These are phyloP conservation scores for Metschnikowia dekortorum DNA, from an alignment of 805 yeast genomes.

Conservation along the genomic window DNA sequence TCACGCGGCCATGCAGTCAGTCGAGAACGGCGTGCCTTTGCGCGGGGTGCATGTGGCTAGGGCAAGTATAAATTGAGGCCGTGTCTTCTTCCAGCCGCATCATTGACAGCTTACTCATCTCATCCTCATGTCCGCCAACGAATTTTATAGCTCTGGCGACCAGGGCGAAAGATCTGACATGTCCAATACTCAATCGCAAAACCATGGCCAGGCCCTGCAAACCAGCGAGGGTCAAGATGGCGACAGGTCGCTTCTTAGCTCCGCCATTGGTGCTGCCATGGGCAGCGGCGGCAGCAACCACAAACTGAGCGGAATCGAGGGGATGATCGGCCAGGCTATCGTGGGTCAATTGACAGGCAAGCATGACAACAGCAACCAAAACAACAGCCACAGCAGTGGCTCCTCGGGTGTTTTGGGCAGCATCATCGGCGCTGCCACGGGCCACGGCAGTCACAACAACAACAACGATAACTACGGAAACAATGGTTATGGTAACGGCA, in stretches of 20 bases:
- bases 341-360: slow-evolving; percentile 15
- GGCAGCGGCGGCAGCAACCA: slow-evolving; percentile 20
- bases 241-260: slow-evolving; percentile 23
- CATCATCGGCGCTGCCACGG: slow-evolving; percentile 12
- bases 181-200: background rate
- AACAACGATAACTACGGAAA: slow-evolving; percentile 3
- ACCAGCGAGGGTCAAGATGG: slow-evolving; percentile 16
- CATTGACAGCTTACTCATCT: background rate
- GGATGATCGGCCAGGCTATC: slow-evolving; percentile 16
- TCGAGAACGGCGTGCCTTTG: background rate
- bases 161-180: slow-evolving; percentile 15
- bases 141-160: slow-evolving; percentile 44
- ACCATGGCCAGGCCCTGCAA: slow-evolving; percentile 7
- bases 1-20: background rate
- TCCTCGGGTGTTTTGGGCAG: slow-evolving; percentile 12
- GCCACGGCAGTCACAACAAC: slow-evolving; percentile 8
- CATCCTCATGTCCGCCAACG: slow-evolving; percentile 51
- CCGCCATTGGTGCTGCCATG: slow-evolving; percentile 25
- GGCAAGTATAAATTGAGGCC: background rate
- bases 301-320: slow-evolving; percentile 12
- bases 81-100: background rate
- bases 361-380: slow-evolving; percentile 18
- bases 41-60: background rate
- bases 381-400: slow-evolving; percentile 5
- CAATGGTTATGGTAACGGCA: background rate